Evolutionary conservation across 1,284 basidiomycete species (phyloP), one percentile per base, ranked within the genome.

Genomic region (Coniferiporia sulphurascens): DNA sequence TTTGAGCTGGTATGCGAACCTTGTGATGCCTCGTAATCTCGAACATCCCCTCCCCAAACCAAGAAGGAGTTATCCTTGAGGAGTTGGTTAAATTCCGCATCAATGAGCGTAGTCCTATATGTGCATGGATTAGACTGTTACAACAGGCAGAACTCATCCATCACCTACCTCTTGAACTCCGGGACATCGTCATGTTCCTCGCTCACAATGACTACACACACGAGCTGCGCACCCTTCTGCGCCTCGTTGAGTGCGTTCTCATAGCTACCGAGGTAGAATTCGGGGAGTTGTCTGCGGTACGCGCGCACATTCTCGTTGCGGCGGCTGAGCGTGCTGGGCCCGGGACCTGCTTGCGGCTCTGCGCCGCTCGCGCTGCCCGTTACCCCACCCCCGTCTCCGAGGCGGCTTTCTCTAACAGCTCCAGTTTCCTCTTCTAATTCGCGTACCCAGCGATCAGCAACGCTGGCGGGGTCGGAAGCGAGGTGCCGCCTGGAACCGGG

Each of bases 101-200:
- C 87, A 1, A 88, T 87, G 15, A 98, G 77, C 0, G 93, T 92
- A 10, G 82, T 81, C 62, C 89, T 91, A 56, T 7, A 45, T 21
- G 38, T 46, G 34, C 50, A 46, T 52, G 12, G 51, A 3, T 53
- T 15, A 13, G 22, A 53, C 12, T 19, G 27, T 17, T 49, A 52
- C 46, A 32, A 55, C 36, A 41, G 46, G 5, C 43, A 7, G 44
- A n/a, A 50, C 9, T 56, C 34, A 15, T 49, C 36, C 46, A 19
- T 55, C 2, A 65, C 79, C 32, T 52, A 87, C 86, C 85, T 80
- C 73, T 95, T 95, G 76, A 98, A 98, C 64, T 86, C 86, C 1
- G 85, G 77, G 44, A 89, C 89, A 66, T 95, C 87, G 68, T 96
- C 92, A 66, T 98, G 95, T 67, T 97, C 94, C 41, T 86, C 85